Base-by-base conservation (phyloP, 768 basidiomycete genomes). In the Panus rudis region DNA sequence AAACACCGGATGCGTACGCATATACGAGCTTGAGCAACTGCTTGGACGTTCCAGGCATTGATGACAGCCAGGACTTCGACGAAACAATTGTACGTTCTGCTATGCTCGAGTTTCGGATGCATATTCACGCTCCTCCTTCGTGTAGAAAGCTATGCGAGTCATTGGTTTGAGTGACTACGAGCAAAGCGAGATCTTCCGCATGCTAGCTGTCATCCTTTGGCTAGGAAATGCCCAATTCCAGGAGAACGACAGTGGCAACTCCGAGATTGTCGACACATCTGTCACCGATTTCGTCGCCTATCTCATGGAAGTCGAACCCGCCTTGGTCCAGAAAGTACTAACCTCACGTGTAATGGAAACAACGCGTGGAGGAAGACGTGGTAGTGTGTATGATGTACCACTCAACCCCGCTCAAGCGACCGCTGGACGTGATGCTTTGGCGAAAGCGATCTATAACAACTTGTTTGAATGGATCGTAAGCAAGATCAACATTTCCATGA, bases 381-480 rank as follows among this genome's bases (percentile, higher is more conserved):
- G 93, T 44, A 96, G 92, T 0, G 74, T 97, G n/a, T 98, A 98
- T 58, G 91, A 98, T 48, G 94, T 98, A 1, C 96, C 93, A 11
- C 64, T 91, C 24, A 99, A 98, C 57, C 86, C 88, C 8, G 74
- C 93, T 5, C 96, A 99, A 61, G 96, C 96, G 2, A 66, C 67
- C 1, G 77, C 93, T 1, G 92, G 90, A 17, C 69, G 93, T 45
- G 91, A 98, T 64, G 96, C 96, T 1, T 69, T 99, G 28, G 71
- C 94, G 4, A 94, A 98, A 62, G 94, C 92, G 13, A 82, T 99
- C 51, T 99, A 99, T 65, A 97, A 93, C 67, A 97, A 98, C 62
- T 68, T 97, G 3, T 98, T 99, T 60, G 94, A 99, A 59, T 99
- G 96, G 96, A 98, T 99, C 54, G 96, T 99, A 32, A 87, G 89